Evolutionary conservation across 1,284 basidiomycete genomes (phyloP).

Genomic region (Cryptococcus deneoformans): DNA sequence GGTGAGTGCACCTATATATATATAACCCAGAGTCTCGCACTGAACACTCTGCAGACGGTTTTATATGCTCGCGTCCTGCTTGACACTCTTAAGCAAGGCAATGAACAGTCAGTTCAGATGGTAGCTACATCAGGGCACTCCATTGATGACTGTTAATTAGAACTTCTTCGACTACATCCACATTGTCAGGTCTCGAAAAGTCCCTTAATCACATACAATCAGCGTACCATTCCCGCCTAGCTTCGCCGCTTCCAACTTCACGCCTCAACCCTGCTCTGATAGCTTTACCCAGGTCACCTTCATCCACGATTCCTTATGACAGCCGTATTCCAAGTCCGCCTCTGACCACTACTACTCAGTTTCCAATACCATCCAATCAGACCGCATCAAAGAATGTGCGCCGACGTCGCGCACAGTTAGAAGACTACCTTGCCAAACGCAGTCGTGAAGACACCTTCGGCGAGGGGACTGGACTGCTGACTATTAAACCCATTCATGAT

Average conservation of each 20-base stretch:
- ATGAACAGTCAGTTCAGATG: constrained; percentile 33
- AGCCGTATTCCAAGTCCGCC: background rate
- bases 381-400: constrained; percentile 4
- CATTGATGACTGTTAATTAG: constrained; percentile 7
- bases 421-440: constrained; percentile 32
- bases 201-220: constrained; percentile 19
- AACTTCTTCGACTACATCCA: constrained; percentile 19
- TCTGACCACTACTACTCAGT: constrained; percentile 1
- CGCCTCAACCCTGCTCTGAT: constrained; percentile 14
- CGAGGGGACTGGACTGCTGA: constrained; percentile 28
- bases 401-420: constrained; percentile 2
- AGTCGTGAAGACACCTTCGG: constrained; percentile 25
- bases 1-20: constrained; percentile 15
- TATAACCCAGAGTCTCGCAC: background rate
- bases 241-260: constrained; percentile 10
- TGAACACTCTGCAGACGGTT: constrained; percentile 26
- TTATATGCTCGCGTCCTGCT: constrained; percentile 38
- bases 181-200: constrained; percentile 17
- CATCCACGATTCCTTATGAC: background rate
- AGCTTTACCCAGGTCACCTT: constrained; percentile 8
- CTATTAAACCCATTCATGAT: constrained; percentile 17
- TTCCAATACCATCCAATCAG: background rate
- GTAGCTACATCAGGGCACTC: no score
- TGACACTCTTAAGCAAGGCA: constrained; percentile 26
- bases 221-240: constrained; percentile 4